Conservation (phyloP, 441 rosid genomes). For the Monsonia emarginata region DNA sequence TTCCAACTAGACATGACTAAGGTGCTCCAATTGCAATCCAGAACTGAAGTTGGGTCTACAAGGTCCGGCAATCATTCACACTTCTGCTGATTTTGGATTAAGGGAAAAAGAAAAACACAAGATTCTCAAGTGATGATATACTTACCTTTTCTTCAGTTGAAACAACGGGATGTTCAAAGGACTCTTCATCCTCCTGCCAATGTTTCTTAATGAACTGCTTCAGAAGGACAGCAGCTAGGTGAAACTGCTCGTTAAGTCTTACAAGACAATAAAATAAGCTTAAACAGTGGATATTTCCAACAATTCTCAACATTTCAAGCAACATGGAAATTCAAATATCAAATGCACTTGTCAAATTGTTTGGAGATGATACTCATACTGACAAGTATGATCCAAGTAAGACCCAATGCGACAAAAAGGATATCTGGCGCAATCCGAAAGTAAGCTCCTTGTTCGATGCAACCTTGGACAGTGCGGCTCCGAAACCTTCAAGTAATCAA, state of each 20-base stretch:
- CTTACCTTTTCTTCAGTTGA: slow-evolving; percentile 68
- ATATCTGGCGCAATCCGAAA: slow-evolving; percentile 84
- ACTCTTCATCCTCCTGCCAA: slow-evolving; percentile 82
- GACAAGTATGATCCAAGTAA: neutral
- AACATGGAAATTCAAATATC: neutral
- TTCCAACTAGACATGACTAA: too few species aligned
- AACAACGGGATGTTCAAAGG: slow-evolving; percentile 65
- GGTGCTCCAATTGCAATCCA: too few species aligned
- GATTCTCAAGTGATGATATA: neutral
- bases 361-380: neutral
- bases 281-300: neutral
- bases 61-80: neutral
- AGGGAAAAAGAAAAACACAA: neutral
- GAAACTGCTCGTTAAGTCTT: slow-evolving; percentile 38
- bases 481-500: slow-evolving; percentile 52
- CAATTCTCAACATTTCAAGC: neutral
- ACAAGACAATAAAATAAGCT: slow-evolving; percentile 15
- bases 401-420: slow-evolving; percentile 28
- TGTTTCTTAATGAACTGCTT: slow-evolving; percentile 84
- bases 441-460: slow-evolving; percentile 68
- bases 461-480: slow-evolving; percentile 64
- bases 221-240: slow-evolving; percentile 85
- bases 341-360: neutral
- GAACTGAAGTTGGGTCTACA: neutral
- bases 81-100: too few species aligned